Conservation (phyloP, 306 rosid species). For the Lagenaria siceraria region DNA sequence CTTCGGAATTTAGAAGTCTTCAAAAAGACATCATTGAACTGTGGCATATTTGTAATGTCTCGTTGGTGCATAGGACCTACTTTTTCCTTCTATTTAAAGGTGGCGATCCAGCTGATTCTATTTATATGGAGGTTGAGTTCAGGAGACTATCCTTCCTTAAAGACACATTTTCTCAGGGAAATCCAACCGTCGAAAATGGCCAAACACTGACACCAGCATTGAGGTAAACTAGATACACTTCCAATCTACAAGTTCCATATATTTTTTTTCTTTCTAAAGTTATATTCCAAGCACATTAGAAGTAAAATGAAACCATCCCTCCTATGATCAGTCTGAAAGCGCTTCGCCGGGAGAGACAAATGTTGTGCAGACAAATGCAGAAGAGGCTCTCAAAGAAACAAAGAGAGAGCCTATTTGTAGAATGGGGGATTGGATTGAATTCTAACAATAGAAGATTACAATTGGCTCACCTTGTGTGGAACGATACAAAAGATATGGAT, state of each 20-base stretch:
- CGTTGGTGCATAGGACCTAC: conserved; percentile 90
- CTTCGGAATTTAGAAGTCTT: conserved; percentile 59
- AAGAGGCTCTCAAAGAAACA: conserved; percentile 45
- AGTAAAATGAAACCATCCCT: not conserved
- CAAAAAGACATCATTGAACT: conserved; percentile 69
- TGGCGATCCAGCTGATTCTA: conserved; percentile 68
- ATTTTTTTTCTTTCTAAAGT: not conserved
- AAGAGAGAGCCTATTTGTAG: conserved; percentile 47
- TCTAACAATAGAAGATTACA: conserved; percentile 60
- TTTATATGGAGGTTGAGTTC: conserved; percentile 80
- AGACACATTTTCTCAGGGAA: conserved; percentile 42
- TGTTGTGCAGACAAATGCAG: conserved; percentile 68
- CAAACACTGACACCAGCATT: conserved; percentile 32
- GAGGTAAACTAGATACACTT: conserved; percentile 31
- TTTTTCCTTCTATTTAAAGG: conserved; percentile 81
- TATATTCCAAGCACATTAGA: too few relatives aligned
- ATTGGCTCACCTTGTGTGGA: conserved; percentile 58
- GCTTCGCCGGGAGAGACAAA: conserved; percentile 64
- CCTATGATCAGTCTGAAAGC: conserved; percentile 30
- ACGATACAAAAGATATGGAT: conserved; percentile 35
- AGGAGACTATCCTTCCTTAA: conserved; percentile 67
- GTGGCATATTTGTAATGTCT: conserved; percentile 76
- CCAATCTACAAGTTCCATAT: not conserved
- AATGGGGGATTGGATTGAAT: conserved; percentile 58
- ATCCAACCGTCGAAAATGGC: conserved; percentile 49